Base-by-base conservation (phyloP, 352 stramenopile species). In the Saprolegnia diclina region DNA sequence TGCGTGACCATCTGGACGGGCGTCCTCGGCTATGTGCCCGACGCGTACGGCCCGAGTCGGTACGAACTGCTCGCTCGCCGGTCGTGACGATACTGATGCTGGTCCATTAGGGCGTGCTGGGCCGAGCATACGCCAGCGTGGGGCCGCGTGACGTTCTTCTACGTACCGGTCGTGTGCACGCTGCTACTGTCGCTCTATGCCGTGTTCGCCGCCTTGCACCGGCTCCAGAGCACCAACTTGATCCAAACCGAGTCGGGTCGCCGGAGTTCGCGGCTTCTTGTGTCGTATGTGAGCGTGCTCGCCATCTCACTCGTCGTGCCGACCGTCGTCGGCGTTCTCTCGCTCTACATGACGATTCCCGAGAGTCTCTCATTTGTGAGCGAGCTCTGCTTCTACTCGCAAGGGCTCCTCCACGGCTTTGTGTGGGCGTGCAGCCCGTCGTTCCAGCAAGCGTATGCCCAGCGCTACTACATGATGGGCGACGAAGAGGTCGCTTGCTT, bases 11-110 rank as follows among this genome's bases (percentile, higher is more conserved):
- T 87, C 40, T 66, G 84, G 14, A 85, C 76, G 1, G 78, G 81
- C 32, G 79, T 88, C 14, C 80, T 92, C 54, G 85, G 85, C 35
- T 90, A 89, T 63, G 55, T 91, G 4, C 85, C 85, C 0, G 80
- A 90, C 56, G 71, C 75, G 14, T 74, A 86, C 21, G 82, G 83
- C 0, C 82, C 83, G 4, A 88, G 80, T 62, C 71, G 72, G 42
- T 68, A 71, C 38, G n/a, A 67, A 53, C 16, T 65, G 72, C 0
- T 71, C 24, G 22, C 24, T 38, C 9, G 4, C 42, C 40, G 6
- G 29, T 19, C 11, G 26, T n/a, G 45, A 46, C 4, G n/a, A n/a
- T n/a, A n/a, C n/a, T n/a, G n/a, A n/a, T n/a, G n/a, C n/a, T n/a
- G n/a, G n/a, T n/a, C n/a, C n/a, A 21, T 18, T 61, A 65, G 54